Base-by-base conservation (phyloP, 2,329 filamentous ascomycete genomes). In the Verticillium nonalfalfae region DNA sequence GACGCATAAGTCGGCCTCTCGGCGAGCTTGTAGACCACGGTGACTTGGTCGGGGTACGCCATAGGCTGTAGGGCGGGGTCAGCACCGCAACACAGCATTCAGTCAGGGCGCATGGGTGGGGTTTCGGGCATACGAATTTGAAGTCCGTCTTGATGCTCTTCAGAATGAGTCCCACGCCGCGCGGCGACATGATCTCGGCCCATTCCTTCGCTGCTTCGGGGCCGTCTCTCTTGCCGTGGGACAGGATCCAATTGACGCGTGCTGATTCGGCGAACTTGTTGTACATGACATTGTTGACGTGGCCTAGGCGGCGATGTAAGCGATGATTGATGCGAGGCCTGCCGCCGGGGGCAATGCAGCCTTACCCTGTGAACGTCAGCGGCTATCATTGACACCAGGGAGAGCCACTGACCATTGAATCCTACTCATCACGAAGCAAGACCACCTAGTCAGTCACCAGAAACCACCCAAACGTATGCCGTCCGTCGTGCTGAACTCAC, bases 221-320 rank as follows among this genome's bases (percentile, higher is more conserved):
- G 67, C 92, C 87, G 56, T 86, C 77, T 63, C 85, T 76, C 2
- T 80, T 75, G 4, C 86, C 89, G 67, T 91, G 88, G 69, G 92
- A 89, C 61, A 81, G 80, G 33, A 87, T 82, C 89, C 90, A 96
- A 69, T 93, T 91, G 36, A 94, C 84, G 39, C 93, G 84, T 4
- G 87, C 88, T 6, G 89, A 88, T 73, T 97, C 93, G 39, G 92
- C 92, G 73, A 91, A 96, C 64, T 90, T 85, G 67, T 90, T 87
- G 74, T 96, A 96, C 66, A 85, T 85, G 64, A 93, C 87, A 68
- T 96, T 96, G 73, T 96, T 97, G 57, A 97, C 89, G 73, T 97
- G 92, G 7, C 70, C 72, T 74, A 38, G 34, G 11, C 39, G 6
- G 15, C n/a, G 26, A 31, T 31, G 39, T 45, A 3, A 45, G 39